Conservation (phyloP, 805 yeast species). For the Candida sakaeoensis region DNA sequence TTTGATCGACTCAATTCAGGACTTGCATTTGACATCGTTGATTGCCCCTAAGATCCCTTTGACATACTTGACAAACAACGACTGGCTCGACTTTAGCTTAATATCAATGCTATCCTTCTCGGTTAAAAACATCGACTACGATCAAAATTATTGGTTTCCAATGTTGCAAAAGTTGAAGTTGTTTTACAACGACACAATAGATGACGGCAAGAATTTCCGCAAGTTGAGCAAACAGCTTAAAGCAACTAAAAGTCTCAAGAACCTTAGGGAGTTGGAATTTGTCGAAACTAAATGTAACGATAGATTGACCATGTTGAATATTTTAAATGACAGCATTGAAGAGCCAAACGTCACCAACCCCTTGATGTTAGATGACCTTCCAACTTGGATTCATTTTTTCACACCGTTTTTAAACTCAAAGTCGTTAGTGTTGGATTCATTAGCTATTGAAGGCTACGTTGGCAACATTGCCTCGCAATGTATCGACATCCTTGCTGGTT, state of each 20-base stretch:
- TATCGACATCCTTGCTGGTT: neutral
- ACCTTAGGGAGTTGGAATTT: constrained; percentile 3
- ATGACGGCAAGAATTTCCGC: constrained; percentile 3
- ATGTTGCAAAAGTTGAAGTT: constrained; percentile 4
- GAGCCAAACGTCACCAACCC: neutral
- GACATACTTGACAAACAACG: neutral
- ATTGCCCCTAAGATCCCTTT: constrained; percentile 5
- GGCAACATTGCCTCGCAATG: neutral
- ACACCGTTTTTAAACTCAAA: neutral
- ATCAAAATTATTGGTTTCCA: neutral
- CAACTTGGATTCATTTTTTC: constrained; percentile 5
- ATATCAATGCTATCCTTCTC: constrained; percentile 1
- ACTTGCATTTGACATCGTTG: constrained; percentile 1
- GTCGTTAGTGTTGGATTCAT: constrained; percentile 1
- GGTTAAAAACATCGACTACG: neutral
- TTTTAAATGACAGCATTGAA: constrained; percentile 4
- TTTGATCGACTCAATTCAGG: neutral
- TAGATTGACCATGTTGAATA: constrained; percentile 6
- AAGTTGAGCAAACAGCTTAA: neutral
- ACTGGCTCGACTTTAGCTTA: neutral
- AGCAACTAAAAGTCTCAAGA: neutral
- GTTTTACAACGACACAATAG: neutral
- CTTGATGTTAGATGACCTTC: neutral
- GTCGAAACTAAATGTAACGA: constrained; percentile 5
- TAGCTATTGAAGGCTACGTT: constrained; percentile 5